Evolutionary conservation across 805 yeast species (phyloP), one percentile per base, ranked within the genome.

Genomic region (Candida morakotiae): DNA sequence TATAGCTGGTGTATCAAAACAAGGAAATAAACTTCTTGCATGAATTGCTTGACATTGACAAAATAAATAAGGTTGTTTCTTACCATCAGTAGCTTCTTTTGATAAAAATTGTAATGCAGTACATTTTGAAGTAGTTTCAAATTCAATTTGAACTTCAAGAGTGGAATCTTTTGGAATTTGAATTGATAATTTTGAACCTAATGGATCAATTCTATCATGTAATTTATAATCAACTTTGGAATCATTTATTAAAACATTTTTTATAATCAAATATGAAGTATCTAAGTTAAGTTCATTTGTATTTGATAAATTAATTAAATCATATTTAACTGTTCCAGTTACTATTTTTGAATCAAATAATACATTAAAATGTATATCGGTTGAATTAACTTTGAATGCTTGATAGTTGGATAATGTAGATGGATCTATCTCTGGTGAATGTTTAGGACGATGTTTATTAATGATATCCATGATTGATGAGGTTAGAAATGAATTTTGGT

Each of bases 41-140:
- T 88, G 96, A 45, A 85, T 87, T 25, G 96, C 88, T 64, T 88
- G 95, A 55, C 94, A 77, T 62, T 88, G 96, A 9, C 96, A 86
- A 58, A 87, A 88, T 40, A 88, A 69, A 57, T 77, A 83, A 1
- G 87, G 87, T 18, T 69, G 68, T 28, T 72, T 73, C 43, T 79
- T 75, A 13, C 89, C 94, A 33, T 79, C 79, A 7, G 95, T 83
- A 48, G 81, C 84, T 37, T 71, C 77, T 24, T 81, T 78, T n/a
- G 75, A 76, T 37, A 88, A 64, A 79, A 93, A 88, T 59, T 88
- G 96, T 42, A 87, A 65, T 3, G 96, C 96, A 1, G 95, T 85
- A 53, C 94, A 83, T 16, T 76, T 58, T 5, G 65, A 62, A 1
- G 96, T 87, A 26, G 96, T 87, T 41, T 71, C 64, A 48, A 79